Conservation (phyloP, 495 filamentous ascomycete species). For the Aspergillus cavernicola region DNA sequence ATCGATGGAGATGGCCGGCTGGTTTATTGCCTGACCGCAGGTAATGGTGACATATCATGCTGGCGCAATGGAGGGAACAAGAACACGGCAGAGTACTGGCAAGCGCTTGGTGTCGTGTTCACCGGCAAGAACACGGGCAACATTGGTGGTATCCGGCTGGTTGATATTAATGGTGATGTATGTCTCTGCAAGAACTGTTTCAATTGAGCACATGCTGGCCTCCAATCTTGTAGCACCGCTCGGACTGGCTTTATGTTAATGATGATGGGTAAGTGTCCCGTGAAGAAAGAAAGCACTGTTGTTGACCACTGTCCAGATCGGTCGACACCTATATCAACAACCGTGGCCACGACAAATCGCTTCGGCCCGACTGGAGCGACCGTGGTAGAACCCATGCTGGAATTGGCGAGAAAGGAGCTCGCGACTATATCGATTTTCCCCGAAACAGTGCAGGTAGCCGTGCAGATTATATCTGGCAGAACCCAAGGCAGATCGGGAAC, state of each 20-base stretch:
- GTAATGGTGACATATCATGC: neutral
- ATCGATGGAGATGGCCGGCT: constrained; percentile 1
- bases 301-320: neutral
- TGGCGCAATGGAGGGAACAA: neutral
- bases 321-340: neutral
- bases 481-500: neutral
- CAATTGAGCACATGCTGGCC: neutral
- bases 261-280: neutral
- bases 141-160: constrained; percentile 19
- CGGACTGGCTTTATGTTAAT: neutral
- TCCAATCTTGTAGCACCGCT: neutral
- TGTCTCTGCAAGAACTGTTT: neutral
- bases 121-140: constrained; percentile 23
- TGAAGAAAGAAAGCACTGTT: neutral
- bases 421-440: neutral
- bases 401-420: neutral
- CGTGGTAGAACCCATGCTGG: neutral
- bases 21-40: neutral
- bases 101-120: constrained; percentile 10
- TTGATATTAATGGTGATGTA: constrained; percentile 32
- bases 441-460: neutral
- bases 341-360: neutral
- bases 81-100: constrained; percentile 14
- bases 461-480: neutral
- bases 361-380: neutral